Evolutionary conservation across 164 flowering plant genomes (phyloP), one percentile per base, ranked within the genome.

Genomic region (Houttuynia cordata): DNA sequence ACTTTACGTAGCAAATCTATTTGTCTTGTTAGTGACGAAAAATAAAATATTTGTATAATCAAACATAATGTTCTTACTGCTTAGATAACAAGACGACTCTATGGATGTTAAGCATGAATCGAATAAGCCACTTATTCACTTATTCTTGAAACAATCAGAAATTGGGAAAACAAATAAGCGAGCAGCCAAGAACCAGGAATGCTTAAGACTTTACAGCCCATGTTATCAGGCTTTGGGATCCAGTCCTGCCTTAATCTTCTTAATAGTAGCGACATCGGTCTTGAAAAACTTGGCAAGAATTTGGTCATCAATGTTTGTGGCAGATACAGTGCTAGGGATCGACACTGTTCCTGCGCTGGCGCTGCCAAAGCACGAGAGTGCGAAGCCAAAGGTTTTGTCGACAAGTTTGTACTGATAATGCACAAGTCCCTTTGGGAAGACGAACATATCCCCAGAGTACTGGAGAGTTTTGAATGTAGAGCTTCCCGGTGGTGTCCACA

Each of bases 401-500:
- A 66, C 62, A 3, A 34, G 8, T 37, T 70, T 69, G 66, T 62
- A 67, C 61, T 70, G 77, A 57, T 49, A 70, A 40, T 74, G 77
- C 18, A 67, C 68, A 0, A 64, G 68, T 20, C 71, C 75, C 56
- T 68, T 65, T 0, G 75, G 75, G 18, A 72, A 74, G 22, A 39
- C 65, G 51, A 70, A 74, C 59, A 74, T 25, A 62, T 74, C 74
- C 7, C 77, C 77, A 1, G 30, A 1, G n/a, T n/a, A n/a, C 53
- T 70, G 53, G 6, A 70, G 67, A 2, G 56, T 63, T 62, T n/a
- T 65, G 77, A 8, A 67, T 65, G 64, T 60, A 70, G 50, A 70
- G 72, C 37, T 71, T 59, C 42, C 63, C 68, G 5, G 54, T 52
- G 0, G 68, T 68, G 63, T 68, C 68, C 21, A 74, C 67, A 17